These are phyloP conservation scores for Phaffia australis DNA, from an alignment of 768 basidiomycete species.

Conservation along the genomic window DNA sequence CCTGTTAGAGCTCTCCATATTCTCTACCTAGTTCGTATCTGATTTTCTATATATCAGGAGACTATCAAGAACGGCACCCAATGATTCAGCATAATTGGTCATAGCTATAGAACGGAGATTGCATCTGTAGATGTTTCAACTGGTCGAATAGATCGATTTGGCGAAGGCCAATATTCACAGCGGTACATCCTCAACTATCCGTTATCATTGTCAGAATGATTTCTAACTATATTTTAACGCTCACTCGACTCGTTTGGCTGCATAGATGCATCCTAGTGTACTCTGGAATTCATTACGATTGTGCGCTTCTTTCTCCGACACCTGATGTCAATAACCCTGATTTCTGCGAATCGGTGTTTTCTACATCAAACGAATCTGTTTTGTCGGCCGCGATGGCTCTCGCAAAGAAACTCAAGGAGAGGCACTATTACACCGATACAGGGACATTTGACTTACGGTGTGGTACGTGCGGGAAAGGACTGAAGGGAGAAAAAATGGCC, in stretches of 20 bases:
- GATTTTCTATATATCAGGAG: background rate
- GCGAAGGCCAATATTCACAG: constrained; percentile 44
- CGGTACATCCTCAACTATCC: constrained; percentile 31
- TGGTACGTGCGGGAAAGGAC: constrained; percentile 54
- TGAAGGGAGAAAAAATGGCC: constrained; percentile 91
- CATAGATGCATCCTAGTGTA: constrained; percentile 65
- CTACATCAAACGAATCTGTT: constrained; percentile 41
- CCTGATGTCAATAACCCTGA: constrained; percentile 45
- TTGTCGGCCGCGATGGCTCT: constrained; percentile 50
- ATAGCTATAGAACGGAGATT: constrained; percentile 65
- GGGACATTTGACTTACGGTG: constrained; percentile 82
- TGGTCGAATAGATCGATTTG: constrained; percentile 74
- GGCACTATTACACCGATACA: constrained; percentile 82
- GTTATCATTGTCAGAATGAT: constrained; percentile 30
- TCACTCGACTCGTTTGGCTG: constrained; percentile 21
- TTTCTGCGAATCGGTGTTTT: constrained; percentile 83
- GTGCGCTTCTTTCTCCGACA: constrained; percentile 70
- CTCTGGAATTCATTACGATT: constrained; percentile 75
- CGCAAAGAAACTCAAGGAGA: constrained; percentile 57
- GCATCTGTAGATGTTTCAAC: constrained; percentile 84
- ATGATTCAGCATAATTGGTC: background rate
- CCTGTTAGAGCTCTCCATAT: constrained; percentile 53
- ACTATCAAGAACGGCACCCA: background rate
- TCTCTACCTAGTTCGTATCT: constrained; percentile 51
- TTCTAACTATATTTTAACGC: constrained; percentile 29